A percentile compares a stretch with the other conserved stretches of the same genome.
Conservation (phyloP, 1,139 yeast species). For the Saccharomyces hybrid region DNA sequence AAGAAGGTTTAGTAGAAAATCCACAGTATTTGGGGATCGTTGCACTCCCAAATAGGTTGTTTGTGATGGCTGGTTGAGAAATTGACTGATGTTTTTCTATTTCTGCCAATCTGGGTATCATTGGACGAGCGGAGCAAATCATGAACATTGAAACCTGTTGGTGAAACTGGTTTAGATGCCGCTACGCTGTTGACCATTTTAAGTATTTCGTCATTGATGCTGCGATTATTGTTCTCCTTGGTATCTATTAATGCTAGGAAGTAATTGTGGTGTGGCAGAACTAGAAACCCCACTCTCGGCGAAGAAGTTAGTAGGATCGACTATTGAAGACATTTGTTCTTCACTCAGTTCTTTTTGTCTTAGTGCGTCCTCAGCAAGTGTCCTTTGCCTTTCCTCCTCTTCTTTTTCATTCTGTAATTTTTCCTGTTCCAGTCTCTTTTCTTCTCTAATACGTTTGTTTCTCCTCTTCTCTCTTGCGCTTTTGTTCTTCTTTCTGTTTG, state of each 20-base stretch:
- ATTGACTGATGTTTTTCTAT: neutral
- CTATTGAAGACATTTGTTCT: neutral
- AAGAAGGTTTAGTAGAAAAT: neutral
- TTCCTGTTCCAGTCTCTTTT: slow-evolving; percentile 38
- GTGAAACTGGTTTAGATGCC: slow-evolving; percentile 14
- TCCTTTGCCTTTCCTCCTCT: slow-evolving; percentile 24
- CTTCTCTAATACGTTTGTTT: slow-evolving; percentile 38
- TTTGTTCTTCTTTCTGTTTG: slow-evolving; percentile 34
- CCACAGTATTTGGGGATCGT: neutral
- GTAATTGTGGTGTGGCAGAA: neutral
- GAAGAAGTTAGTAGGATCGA: neutral
- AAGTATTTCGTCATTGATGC: slow-evolving; percentile 23
- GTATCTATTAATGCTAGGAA: slow-evolving; percentile 2
- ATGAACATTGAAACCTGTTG: slow-evolving; percentile 17
- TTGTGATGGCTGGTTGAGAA: neutral
- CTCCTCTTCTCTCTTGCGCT: slow-evolving; percentile 37
- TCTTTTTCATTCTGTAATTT: slow-evolving; percentile 31
- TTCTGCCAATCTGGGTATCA: neutral
- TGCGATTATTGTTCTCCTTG: slow-evolving; percentile 3
- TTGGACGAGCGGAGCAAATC: slow-evolving; percentile 10
- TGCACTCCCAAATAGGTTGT: neutral
- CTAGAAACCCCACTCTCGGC: neutral
- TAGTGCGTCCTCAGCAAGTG: slow-evolving; percentile 31
- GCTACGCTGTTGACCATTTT: slow-evolving; percentile 27
- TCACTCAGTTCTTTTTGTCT: neutral